phyloP scores from a whole-genome alignment of 305 asterid species.

The Nicotiana rustica region DNA sequence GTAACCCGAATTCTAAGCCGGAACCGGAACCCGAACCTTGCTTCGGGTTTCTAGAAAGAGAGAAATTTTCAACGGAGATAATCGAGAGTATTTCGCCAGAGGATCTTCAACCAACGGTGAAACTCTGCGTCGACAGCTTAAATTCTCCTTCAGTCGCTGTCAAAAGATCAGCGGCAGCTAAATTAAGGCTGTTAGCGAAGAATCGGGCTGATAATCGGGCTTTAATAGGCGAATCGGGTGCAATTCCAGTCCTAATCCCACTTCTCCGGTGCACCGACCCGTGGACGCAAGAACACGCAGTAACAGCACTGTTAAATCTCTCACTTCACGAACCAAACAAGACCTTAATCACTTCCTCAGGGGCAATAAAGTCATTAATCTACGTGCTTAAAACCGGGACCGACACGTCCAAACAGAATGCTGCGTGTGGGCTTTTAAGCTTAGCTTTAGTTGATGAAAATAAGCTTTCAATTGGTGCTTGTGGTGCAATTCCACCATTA shows the following conservation, averaged over 20 bases:
- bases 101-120: constrained; percentile 95
- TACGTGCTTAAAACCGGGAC: constrained; percentile 88
- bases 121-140: constrained; percentile 78
- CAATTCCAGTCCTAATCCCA: constrained; percentile 73
- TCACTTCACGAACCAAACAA: constrained; percentile 83
- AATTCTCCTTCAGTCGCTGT: constrained; percentile 70
- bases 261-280: constrained; percentile 82
- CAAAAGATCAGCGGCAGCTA: constrained; percentile 92
- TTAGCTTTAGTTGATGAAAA: constrained; percentile 83
- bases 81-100: constrained; percentile 93
- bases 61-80: constrained; percentile 83
- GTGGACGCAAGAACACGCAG: constrained; percentile 86
- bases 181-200: constrained; percentile 74
- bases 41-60: constrained; percentile 78
- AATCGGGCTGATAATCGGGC: constrained; percentile 92
- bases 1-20: constrained; percentile 29
- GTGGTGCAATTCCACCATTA: constrained; percentile 89
- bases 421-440: constrained; percentile 87
- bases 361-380: constrained; percentile 71
- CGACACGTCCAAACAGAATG: constrained; percentile 87
- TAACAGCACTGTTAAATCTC: constrained; percentile 80
- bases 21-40: constrained; percentile 78
- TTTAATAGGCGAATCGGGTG: constrained; percentile 90
- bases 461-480: constrained; percentile 82
- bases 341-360: constrained; percentile 57